A percentile compares a stretch with the other conserved stretches of the same genome.
These are phyloP conservation scores for Coprinellus micaceus DNA, from an alignment of 768 basidiomycete genomes.

Conservation along the genomic window DNA sequence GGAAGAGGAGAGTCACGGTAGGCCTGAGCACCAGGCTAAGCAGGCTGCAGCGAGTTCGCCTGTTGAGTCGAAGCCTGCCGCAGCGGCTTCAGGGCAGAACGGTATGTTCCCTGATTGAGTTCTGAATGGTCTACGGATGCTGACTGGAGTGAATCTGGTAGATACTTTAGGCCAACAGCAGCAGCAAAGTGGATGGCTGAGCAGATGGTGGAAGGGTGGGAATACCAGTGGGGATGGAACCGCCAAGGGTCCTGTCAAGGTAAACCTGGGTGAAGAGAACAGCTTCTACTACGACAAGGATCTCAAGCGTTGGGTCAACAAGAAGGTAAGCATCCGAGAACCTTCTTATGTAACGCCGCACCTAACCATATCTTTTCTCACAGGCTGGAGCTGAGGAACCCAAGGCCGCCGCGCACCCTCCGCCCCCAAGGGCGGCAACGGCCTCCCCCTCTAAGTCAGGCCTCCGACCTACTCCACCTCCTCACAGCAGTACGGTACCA, in stretches of 20 bases:
- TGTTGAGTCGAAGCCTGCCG: slow-evolving; percentile 10
- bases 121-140: not conserved
- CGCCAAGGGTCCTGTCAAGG: slow-evolving; percentile 72
- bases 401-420: slow-evolving; percentile 51
- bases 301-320: slow-evolving; percentile 95
- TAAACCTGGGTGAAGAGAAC: slow-evolving; percentile 88
- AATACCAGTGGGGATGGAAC: slow-evolving; percentile 33
- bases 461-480: slow-evolving; percentile 19
- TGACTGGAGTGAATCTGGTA: not conserved
- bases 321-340: slow-evolving; percentile 53
- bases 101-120: slow-evolving; percentile 24
- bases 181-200: slow-evolving; percentile 67
- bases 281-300: slow-evolving; percentile 93
- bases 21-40: slow-evolving; percentile 17
- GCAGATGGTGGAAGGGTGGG: slow-evolving; percentile 72
- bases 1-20: slow-evolving; percentile 18
- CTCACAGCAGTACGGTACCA: slow-evolving; percentile 15
- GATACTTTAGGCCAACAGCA: not conserved
- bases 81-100: slow-evolving; percentile 8
- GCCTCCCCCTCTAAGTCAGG: slow-evolving; percentile 68
- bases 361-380: not conserved
- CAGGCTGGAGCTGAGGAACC: slow-evolving; percentile 58
- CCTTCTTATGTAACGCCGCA: no score
- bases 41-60: slow-evolving; percentile 11
- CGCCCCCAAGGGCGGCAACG: slow-evolving; percentile 81